Evolutionary conservation across 2,329 filamentous ascomycete genomes (phyloP), one percentile per base, ranked within the genome.

Genomic region (Aspergillus intermedius): DNA sequence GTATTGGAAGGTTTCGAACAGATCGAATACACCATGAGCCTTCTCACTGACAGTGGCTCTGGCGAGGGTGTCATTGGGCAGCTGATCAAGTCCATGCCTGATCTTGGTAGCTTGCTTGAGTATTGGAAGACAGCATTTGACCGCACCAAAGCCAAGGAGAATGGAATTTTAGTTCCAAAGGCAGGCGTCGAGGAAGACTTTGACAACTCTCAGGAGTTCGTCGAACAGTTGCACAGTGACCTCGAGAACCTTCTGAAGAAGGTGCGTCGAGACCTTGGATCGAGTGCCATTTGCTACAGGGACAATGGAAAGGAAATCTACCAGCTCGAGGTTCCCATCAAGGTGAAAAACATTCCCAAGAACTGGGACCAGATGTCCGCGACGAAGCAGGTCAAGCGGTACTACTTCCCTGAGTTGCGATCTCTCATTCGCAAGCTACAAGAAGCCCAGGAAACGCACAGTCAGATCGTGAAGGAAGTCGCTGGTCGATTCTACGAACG

Each of bases 221-320:
- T 97, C 52, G 78, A 84, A n/a, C 76, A 81, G 34, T 85, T 95
- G 59, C 85, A 91, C 64, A 74, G 76, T 3, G 79, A 88, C 43
- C 78, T 98, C 0, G 75, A 91, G 3, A 73, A 77, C 3, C 71
- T 97, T 1, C 74, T 97, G 2, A 82, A 82, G 45, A 77, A 81
- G 58, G 84, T 86, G 56, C 86, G 87, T 53, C 78, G 80, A 30
- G 81, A 90, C 40, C 75, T 96, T 3, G 87, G 86, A 52, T 89
- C 85, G 50, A 86, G 79, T 55, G 78, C 79, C 0, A 78, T 91
- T 53, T 83, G 83, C 62, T 93, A 84, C 59, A 83, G 83, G 23
- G 88, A 97, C 63, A 86, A 94, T 6, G 93, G 93, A 52, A 98
- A 98, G 66, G 93, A 98, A 63, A 88, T 98, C 46, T 97, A 95